Evolutionary conservation across 2,329 filamentous ascomycete species (phyloP), one percentile per base, ranked within the genome.

Genomic region (Xylariaceae sp.): DNA sequence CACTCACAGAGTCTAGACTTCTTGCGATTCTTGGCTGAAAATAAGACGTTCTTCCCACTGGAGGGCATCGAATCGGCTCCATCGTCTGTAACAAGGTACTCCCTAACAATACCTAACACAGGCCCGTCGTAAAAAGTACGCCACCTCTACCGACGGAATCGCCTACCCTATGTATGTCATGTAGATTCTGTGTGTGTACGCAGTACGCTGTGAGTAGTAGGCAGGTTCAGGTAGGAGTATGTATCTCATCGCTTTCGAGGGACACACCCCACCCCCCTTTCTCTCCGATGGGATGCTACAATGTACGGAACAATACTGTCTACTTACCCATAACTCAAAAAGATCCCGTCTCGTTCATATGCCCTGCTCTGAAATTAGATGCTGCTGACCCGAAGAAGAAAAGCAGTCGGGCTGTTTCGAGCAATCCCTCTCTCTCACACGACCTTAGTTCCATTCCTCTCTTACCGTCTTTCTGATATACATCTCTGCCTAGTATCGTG

Each of bases 1-100:
- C 62, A 60, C 57, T 53, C 37, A 8, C 4, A 53, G 53, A 64
- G 59, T 64, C 62, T 64, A 64, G 62, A 62, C 62, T 57, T 57
- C 44, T 53, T 51, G 18, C 55, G 37, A 52, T 54, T 23, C 59
- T 58, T 58, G 59, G 62, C 62, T 53, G 57, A 52, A 62, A 58
- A 56, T 39, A 49, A 64, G 56, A 58, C 23, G 55, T 18, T 53
- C 57, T 53, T 44, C 54, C 37, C 56, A 54, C 56, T 58, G 57
- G 62, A 63, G 56, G 39, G 30, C 54, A 58, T 50, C 47, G 53
- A 58, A 39, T 58, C 45, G 34, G 47, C 49, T 56, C 47, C 49
- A 30, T 30, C 23, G 23, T 30, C 23, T 30, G 23, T 5, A 30
- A 30, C 23, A 30, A 30, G 23, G 23, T 30, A 5, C 23, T 30